Conservation (phyloP, 495 filamentous ascomycete genomes). For the Hyaloscypha finlandica region DNA sequence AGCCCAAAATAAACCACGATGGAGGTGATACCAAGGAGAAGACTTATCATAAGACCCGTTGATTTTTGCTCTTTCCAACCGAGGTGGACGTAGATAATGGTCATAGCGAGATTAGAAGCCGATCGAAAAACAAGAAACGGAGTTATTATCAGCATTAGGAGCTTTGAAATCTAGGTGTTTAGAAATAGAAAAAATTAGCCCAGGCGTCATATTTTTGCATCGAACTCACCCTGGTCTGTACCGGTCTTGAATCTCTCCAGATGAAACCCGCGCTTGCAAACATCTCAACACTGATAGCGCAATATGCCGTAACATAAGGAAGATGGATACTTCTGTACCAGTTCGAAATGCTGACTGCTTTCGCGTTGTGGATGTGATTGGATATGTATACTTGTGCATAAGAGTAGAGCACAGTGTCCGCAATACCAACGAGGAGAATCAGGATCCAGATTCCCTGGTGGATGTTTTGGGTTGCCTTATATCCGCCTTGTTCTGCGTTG, state of each 20-base stretch:
- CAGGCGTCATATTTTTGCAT: not conserved
- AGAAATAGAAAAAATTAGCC: not conserved
- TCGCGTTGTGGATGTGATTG: not conserved
- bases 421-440: not conserved
- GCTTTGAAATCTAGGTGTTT: not conserved
- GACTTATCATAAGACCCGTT: not conserved
- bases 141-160: not conserved
- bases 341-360: not conserved
- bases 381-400: not conserved
- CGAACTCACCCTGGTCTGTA: not conserved
- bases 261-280: not conserved
- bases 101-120: not conserved
- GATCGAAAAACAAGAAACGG: not conserved
- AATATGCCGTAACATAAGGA: not conserved
- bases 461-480: not conserved
- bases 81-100: not conserved
- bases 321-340: not conserved
- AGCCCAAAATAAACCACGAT: not conserved
- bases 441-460: not conserved
- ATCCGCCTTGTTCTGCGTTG: not conserved
- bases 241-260: not conserved
- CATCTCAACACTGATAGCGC: slow-evolving; percentile 1
- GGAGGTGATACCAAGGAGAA: not conserved
- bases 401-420: not conserved
- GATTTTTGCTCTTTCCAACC: not conserved